Base-by-base conservation (phyloP, 306 rosid species). In the Gillenia trifoliata region DNA sequence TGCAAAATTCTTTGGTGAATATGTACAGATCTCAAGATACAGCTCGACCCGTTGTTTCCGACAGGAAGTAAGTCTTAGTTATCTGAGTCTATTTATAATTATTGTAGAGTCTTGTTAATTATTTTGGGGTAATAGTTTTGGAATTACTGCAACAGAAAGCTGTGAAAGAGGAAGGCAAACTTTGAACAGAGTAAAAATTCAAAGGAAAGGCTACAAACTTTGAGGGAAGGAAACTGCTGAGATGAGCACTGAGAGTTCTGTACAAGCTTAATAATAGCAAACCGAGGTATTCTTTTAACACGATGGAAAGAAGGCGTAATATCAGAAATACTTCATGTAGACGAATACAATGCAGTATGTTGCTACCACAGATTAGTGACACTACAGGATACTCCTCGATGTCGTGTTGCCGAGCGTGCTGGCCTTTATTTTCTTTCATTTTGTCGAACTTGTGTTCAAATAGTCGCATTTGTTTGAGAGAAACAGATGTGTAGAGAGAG, bases 1-100 rank as follows among this genome's bases (percentile, higher is more conserved):
- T 77, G 87, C 57, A 50, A 93, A 93, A 79, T 91, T 93, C 79
- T 87, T 88, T 34, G 98, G 97, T 66, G 85, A 91, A 83, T n/a
- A n/a, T 93, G 98, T 82, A 93, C 98, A 49, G 86, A 89, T 84
- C 83, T 93, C 72, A 93, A 93, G 79, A 86, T 91, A 73, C 89
- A 91, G 90, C 87, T 91, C 74, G 98, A 91, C 83, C n/a, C 94
- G 88, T 45, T 93, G 98, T 78, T 93, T 93, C 72, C 85, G 97
- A 77, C 81, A 87, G 79, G 98, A 93, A 81, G 98, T 91, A 77
- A 87, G 91, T 63, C 60, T 70, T 73, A 28, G 50, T 71, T 72
- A 11, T 31, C 64, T 38, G 29, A 57, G 9, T 77, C 47, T 9
- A 15, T n/a, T 59, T 25, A 3, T n/a, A 13, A 3, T 20, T 72